Evolutionary conservation across 192 early-diverging fungal genomes (phyloP), one percentile per base, ranked within the genome.

Genomic region (Coemansia sp.): DNA sequence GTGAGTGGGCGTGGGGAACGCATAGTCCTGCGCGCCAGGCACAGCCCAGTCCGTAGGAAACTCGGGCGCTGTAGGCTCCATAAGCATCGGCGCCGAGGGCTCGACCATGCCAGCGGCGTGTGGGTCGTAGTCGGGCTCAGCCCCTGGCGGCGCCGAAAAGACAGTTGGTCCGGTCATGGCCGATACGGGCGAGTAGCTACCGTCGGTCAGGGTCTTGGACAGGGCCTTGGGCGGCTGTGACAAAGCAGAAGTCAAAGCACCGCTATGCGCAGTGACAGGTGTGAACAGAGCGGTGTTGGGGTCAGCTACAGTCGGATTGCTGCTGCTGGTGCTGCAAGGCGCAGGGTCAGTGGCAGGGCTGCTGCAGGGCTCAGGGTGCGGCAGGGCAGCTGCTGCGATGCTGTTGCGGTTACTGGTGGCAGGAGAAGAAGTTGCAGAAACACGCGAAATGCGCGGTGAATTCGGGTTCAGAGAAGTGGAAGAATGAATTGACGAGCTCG

Each of bases 21-120:
- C 57, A 27, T 64, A 71, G 2, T 48, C 41, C 45, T 35, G 39
- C 6, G 72, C 62, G 25, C 56, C 52, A 25, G 41, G 27, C n/a
- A 32, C 17, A 32, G 17, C 35, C 77, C 77, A 80, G 17, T 73
- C 57, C 27, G 45, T 38, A 21, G 77, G 77, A 15, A 80, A 59
- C 65, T 80, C 72, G 22, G 77, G 77, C n/a, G 77, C 77, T 0
- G 68, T 65, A 32, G 78, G 72, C 66, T 74, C 78, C 2, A 64
- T 32, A 14, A 75, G 61, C 72, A 74, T 72, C 5, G 72, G 78
- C 43, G 78, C 72, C 12, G 78, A 75, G 22, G 78, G 77, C 68
- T 73, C 77, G 5, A 69, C 61, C 60, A 74, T 49, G 22, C 55
- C 71, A 29, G 53, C 55, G 24, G 53, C 65, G 15, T 27, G 41